Conservation (phyloP, 2,329 filamentous ascomycete species). For the Incumbomyces delicatus region DNA sequence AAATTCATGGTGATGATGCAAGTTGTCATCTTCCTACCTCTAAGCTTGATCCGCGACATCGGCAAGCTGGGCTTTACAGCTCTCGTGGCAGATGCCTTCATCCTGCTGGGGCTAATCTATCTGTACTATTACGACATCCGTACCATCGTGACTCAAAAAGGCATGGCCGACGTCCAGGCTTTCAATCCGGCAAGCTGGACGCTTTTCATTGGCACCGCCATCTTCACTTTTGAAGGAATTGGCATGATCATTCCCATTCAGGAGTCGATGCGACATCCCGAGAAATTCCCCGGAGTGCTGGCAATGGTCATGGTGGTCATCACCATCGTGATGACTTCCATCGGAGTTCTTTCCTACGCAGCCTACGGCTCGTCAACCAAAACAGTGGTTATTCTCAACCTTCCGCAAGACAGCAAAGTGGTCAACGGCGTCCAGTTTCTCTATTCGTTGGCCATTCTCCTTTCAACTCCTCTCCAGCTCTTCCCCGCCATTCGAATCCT, state of each 20-base stretch:
- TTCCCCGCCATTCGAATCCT: conserved; percentile 97
- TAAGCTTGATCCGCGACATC: conserved; percentile 90
- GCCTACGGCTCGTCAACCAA: conserved; percentile 92
- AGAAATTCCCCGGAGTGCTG: conserved; percentile 83
- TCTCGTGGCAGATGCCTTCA: conserved; percentile 86
- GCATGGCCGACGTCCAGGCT: conserved; percentile 71
- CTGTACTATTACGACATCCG: conserved; percentile 91
- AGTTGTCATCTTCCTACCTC: conserved; percentile 86
- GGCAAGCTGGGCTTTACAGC: conserved; percentile 95
- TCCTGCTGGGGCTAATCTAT: conserved; percentile 82
- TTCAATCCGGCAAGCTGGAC: conserved; percentile 95
- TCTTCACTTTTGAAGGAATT: conserved; percentile 97
- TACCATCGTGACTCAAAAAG: conserved; percentile 65
- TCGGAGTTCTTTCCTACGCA: conserved; percentile 89
- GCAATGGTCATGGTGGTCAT: conserved; percentile 91
- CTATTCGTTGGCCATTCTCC: conserved; percentile 92
- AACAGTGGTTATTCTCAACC: conserved; percentile 90
- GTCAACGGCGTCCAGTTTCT: conserved; percentile 95
- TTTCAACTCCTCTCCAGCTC: conserved; percentile 91
- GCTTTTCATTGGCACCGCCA: conserved; percentile 94
- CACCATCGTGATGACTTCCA: conserved; percentile 77
- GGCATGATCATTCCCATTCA: conserved; percentile 97
- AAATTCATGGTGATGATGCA: conserved; percentile 88
- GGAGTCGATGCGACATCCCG: conserved; percentile 85
- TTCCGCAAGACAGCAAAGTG: conserved; percentile 88